Conservation (phyloP, 169 alveolate genomes). For the Gregarina niphandrodes region DNA sequence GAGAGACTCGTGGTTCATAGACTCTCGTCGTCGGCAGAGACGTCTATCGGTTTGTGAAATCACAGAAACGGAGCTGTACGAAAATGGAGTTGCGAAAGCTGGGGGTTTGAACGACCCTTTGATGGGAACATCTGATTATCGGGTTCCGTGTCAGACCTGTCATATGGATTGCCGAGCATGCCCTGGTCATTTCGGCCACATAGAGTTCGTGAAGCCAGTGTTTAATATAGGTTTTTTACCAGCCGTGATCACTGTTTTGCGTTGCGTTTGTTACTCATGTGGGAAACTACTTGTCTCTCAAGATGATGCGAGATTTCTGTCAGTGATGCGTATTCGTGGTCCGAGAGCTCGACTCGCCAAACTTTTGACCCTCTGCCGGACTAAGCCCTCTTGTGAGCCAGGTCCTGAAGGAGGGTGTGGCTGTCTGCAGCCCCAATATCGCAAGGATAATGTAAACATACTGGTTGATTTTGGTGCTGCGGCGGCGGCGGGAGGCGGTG, state of each 20-base stretch:
- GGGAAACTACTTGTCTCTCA: constrained; percentile 57
- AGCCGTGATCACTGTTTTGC: constrained; percentile 63
- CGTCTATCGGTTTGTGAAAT: constrained; percentile 60
- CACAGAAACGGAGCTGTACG: constrained; percentile 54
- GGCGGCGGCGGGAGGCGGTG: constrained; percentile 27
- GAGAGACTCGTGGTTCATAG: not conserved
- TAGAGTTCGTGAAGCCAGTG: constrained; percentile 76
- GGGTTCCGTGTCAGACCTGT: constrained; percentile 71
- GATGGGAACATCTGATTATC: constrained; percentile 87
- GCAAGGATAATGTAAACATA: constrained; percentile 58
- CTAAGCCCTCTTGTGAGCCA: not conserved
- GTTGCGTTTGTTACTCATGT: constrained; percentile 85
- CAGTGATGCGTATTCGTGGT: constrained; percentile 24
- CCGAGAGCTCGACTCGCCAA: not conserved
- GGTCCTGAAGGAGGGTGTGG: constrained; percentile 49
- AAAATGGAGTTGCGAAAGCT: constrained; percentile 59
- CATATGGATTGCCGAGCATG: constrained; percentile 74
- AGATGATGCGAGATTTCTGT: constrained; percentile 40
- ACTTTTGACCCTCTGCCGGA: not conserved
- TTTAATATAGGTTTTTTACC: constrained; percentile 56
- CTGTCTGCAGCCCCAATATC: constrained; percentile 56
- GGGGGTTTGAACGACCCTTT: constrained; percentile 74
- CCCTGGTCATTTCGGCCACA: constrained; percentile 97
- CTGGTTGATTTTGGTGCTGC: constrained; percentile 41
- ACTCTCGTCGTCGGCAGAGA: constrained; percentile 21